Base-by-base conservation (phyloP, 2,329 filamentous ascomycete species). In the Aspergillus sp. region DNA sequence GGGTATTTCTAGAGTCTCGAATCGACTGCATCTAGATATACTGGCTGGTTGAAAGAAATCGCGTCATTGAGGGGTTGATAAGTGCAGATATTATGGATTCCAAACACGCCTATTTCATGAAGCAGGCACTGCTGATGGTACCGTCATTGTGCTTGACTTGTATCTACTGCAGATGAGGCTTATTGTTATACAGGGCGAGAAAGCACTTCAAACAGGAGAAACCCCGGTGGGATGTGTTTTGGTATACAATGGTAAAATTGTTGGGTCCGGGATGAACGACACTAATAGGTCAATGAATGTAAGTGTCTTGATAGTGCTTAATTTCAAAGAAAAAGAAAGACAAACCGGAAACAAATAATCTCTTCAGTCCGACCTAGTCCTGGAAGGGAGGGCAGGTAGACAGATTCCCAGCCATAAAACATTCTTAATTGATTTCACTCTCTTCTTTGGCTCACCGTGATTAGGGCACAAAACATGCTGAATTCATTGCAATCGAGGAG, bases 141-240 rank as follows among this genome's bases (percentile, higher is more conserved):
- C 56, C 53, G 45, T 33, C 34, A 11, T 9, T 27, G 42, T 13
- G 40, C 30, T n/a, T 12, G 10, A 19, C 36, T 26, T n/a, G 26
- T 38, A 38, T 27, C 31, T 11, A 19, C 32, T n/a, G 11, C 7
- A 41, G 29, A 5, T 33, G 31, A n/a, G 9, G 6, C 38, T 51
- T 13, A 49, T 35, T 27, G 32, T 33, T 42, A 27, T 9, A 33
- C 44, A 95, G 88, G 93, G 90, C 46, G 85, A 91, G 59, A 79
- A 89, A 52, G 93, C 94, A 19, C 80, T 98, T 39, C 73, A 74
- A 54, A 87, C 81, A 49, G 90, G 95, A 56, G 93, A 98, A 71
- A 97, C 94, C 1, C 93, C 93, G 1, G 93, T 98, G 13, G 94
- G 93, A 39, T 98, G 93, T 67, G 90, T 98, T 29, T 83, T 98